phyloP scores from a whole-genome alignment of 345 rosid genomes.

The Camelina laxa region DNA sequence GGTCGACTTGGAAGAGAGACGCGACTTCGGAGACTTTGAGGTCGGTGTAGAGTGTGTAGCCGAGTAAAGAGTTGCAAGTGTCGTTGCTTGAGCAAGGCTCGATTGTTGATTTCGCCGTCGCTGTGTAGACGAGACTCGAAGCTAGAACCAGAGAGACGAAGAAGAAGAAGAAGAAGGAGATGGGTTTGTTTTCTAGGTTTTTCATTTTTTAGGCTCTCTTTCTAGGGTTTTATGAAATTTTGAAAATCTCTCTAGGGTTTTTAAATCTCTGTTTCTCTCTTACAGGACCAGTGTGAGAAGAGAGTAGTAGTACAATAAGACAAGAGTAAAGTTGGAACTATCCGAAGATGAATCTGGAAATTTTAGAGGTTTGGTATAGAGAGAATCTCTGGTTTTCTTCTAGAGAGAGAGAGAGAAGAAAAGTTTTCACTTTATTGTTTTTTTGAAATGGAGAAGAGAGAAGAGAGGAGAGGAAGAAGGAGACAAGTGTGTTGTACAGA shows the following conservation, averaged over 20 bases:
- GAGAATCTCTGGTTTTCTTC: slow-evolving; percentile 25
- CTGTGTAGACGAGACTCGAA: slow-evolving; percentile 39
- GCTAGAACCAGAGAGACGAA: slow-evolving; percentile 39
- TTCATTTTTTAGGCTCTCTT: slow-evolving; percentile 39
- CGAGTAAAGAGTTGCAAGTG: slow-evolving; percentile 85
- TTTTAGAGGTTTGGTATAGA: neutral
- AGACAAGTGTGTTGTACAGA: slow-evolving; percentile 46
- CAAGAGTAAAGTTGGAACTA: neutral
- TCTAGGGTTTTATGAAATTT: slow-evolving; percentile 33
- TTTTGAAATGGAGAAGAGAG: slow-evolving; percentile 38
- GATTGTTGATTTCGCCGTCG: slow-evolving; percentile 76
- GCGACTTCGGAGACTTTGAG: slow-evolving; percentile 96
- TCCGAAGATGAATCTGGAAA: slow-evolving; percentile 8
- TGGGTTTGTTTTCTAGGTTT: slow-evolving; percentile 36
- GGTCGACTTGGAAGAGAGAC: slow-evolving; percentile 95
- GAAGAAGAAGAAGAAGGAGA: slow-evolving; percentile 19
- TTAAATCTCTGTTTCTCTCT: neutral
- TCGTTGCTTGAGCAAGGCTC: slow-evolving; percentile 96
- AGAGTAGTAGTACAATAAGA: slow-evolving; percentile 8
- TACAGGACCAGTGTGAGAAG: slow-evolving; percentile 3
- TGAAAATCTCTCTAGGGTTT: neutral
- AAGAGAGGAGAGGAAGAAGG: slow-evolving; percentile 27
- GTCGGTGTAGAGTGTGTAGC: slow-evolving; percentile 96
- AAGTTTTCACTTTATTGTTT: slow-evolving; percentile 11
- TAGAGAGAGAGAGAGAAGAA: slow-evolving; percentile 23